Evolutionary conservation across 2,329 filamentous ascomycete genomes (phyloP).

Genomic region (Aspergillus ochraceus): DNA sequence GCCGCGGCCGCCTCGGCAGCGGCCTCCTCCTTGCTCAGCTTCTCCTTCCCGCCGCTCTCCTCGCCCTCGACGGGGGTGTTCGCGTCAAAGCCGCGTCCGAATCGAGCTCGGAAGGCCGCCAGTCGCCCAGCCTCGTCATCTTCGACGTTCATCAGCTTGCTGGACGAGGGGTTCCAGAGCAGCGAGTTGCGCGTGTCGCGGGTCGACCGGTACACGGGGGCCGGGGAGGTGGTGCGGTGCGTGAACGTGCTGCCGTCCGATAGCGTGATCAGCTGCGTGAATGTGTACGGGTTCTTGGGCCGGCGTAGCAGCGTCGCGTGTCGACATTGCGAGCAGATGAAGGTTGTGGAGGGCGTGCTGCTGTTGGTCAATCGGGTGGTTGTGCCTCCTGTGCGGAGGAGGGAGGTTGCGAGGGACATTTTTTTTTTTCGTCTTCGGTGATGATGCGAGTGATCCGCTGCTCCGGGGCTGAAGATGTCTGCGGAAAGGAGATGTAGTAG

Average conservation of each 20-base stretch:
- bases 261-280: conserved; percentile 93
- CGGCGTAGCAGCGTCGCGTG: conserved; percentile 83
- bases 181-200: conserved; percentile 90
- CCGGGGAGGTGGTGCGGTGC: conserved; percentile 51
- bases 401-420: conserved; percentile 38
- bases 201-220: conserved; percentile 59
- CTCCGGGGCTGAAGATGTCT: no score
- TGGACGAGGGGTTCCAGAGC: conserved; percentile 85
- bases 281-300: conserved; percentile 90
- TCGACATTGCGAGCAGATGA: conserved; percentile 63
- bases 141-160: conserved; percentile 82
- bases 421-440: conserved; percentile 8
- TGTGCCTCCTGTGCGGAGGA: conserved; percentile 37
- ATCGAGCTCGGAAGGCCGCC: conserved; percentile 79
- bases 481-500: not conserved
- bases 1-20: conserved; percentile 41
- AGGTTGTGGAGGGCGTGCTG: conserved; percentile 35
- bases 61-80: conserved; percentile 35
- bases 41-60: conserved; percentile 19
- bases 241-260: conserved; percentile 81
- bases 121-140: conserved; percentile 91
- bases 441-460: no score
- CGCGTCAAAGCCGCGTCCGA: conserved; percentile 80
- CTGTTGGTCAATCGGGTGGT: conserved; percentile 13
- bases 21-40: conserved; percentile 28